These are phyloP conservation scores for Afroboletus lepidellus DNA, from an alignment of 1,284 basidiomycete genomes.

Conservation along the genomic window DNA sequence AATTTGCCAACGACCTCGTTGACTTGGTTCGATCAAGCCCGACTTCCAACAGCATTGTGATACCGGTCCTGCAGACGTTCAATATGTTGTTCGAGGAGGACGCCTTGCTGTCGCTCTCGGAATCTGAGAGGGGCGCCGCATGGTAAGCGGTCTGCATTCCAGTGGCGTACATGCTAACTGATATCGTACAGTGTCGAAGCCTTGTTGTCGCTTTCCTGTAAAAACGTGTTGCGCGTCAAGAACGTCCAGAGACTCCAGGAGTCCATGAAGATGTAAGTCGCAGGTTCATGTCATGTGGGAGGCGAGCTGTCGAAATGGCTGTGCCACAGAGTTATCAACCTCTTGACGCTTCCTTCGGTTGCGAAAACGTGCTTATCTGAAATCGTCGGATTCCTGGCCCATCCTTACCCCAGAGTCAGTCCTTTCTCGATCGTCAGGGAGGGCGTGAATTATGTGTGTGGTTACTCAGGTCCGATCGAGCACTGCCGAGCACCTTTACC, in stretches of 20 bases:
- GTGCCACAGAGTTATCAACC: constrained; percentile 54
- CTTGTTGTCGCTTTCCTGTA: constrained; percentile 54
- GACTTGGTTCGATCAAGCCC: constrained; percentile 52
- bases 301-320: constrained; percentile 14
- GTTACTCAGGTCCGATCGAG: constrained; percentile 65
- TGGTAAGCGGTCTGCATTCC: constrained; percentile 42
- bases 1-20: constrained; percentile 56
- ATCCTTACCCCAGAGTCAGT: constrained; percentile 76
- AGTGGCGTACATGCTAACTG: constrained; percentile 22
- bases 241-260: constrained; percentile 74
- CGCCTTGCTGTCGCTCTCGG: constrained; percentile 46
- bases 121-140: constrained; percentile 45
- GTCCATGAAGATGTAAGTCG: constrained; percentile 75
- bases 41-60: constrained; percentile 65
- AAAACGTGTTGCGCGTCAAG: constrained; percentile 67
- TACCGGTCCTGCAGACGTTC: constrained; percentile 77
- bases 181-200: constrained; percentile 37
- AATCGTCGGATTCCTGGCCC: constrained; percentile 63
- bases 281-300: constrained; percentile 17
- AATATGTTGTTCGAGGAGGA: constrained; percentile 70
- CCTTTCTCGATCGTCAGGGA: constrained; percentile 11
- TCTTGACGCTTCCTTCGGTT: constrained; percentile 53
- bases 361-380: constrained; percentile 43
- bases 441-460: constrained; percentile 4
- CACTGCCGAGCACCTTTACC: constrained; percentile 80